phyloP scores from a whole-genome alignment of 352 stramenopile species.

The Globisporangium cylindrosporum region DNA sequence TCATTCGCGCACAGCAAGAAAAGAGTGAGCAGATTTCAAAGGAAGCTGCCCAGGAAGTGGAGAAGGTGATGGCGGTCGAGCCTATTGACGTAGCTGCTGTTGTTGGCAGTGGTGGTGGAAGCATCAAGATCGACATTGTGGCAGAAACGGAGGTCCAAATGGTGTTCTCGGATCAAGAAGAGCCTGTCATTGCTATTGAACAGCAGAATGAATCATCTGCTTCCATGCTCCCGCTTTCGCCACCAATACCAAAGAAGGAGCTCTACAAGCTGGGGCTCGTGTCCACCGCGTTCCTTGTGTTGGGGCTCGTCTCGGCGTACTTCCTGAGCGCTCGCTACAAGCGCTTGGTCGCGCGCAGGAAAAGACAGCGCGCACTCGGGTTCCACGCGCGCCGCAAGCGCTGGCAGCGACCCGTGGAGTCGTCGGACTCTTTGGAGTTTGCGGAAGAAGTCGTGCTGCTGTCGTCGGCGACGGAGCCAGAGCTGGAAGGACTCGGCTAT shows the following conservation, averaged over 20 bases:
- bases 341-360: slow-evolving; percentile 14
- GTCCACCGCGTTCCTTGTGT: slow-evolving; percentile 4
- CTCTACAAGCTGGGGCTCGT: slow-evolving; percentile 7
- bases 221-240: not conserved
- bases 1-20: not conserved
- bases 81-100: not conserved
- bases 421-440: slow-evolving; percentile 22
- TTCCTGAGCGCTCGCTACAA: slow-evolving; percentile 27
- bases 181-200: not conserved
- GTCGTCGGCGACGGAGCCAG: slow-evolving; percentile 9
- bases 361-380: slow-evolving; percentile 7
- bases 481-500: slow-evolving; percentile 13
- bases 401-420: slow-evolving; percentile 25
- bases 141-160: not conserved
- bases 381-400: slow-evolving; percentile 23
- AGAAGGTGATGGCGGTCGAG: not conserved
- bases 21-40: slow-evolving; percentile 1
- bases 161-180: not conserved
- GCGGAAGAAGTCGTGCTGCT: slow-evolving; percentile 48
- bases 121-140: not conserved
- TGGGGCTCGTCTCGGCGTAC: slow-evolving; percentile 25
- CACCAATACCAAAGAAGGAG: slow-evolving; percentile 8
- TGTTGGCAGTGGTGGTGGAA: not conserved
- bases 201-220: not conserved
- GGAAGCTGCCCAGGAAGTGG: not conserved